Evolutionary conservation across 208 protist species (phyloP).

Genomic region (Trichomonas gallinae): DNA sequence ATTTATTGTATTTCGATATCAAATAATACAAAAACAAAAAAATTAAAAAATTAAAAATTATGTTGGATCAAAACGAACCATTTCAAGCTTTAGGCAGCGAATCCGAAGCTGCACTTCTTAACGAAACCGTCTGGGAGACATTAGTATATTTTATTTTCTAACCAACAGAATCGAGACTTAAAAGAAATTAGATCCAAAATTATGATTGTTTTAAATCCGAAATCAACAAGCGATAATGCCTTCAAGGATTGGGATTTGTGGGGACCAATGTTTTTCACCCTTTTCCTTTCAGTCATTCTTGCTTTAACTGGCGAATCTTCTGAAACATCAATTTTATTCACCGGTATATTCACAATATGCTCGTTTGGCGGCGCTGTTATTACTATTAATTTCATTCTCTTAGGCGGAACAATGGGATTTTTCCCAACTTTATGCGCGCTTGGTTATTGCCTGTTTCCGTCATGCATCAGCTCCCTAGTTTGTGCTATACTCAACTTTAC

Average conservation of each 20-base stretch:
- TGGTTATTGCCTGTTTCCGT: background rate
- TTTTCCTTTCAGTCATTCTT: background rate
- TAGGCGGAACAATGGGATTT: background rate
- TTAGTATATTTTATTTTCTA: background rate
- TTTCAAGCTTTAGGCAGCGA: background rate
- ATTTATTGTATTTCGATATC: no score
- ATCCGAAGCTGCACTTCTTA: background rate
- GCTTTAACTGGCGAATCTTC: background rate
- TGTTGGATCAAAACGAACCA: background rate
- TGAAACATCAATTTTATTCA: background rate
- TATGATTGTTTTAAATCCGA: background rate
- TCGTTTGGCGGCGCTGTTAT: background rate
- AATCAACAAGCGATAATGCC: background rate
- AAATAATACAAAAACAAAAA: no score
- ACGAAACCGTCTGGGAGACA: conserved; percentile 10
- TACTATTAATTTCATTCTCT: background rate
- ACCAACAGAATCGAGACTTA: background rate
- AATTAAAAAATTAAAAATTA: background rate
- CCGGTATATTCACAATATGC: background rate
- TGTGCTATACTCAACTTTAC: background rate
- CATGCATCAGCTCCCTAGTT: background rate
- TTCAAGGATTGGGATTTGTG: background rate
- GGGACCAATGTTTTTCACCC: background rate
- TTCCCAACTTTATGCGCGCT: background rate
- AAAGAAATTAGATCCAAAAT: background rate